These are phyloP conservation scores for Leonotis leonurus DNA, from an alignment of 257 asterid species.

Conservation along the genomic window DNA sequence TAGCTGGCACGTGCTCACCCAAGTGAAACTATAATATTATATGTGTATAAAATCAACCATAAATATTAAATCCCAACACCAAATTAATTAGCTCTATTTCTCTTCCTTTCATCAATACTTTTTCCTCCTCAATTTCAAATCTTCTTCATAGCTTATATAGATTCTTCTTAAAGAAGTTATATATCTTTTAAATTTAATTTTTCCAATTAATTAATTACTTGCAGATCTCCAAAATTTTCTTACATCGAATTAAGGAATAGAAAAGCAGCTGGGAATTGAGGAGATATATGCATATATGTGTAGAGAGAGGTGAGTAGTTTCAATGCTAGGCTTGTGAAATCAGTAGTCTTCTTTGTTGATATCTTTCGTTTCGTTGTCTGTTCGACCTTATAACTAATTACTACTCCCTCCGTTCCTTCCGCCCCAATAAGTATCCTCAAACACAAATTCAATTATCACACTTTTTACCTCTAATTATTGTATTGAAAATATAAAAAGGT, in stretches of 20 bases:
- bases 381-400: constrained; percentile 52
- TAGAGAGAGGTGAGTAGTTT: constrained; percentile 41
- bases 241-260: not conserved
- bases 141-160: too few species aligned
- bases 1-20: constrained; percentile 18
- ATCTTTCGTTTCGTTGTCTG: constrained; percentile 70
- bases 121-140: not conserved
- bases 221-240: not conserved
- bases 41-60: too few species aligned
- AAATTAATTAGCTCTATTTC: too few species aligned
- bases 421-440: too few species aligned
- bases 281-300: not conserved
- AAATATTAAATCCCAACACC: too few species aligned
- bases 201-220: not conserved
- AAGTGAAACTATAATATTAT: too few species aligned
- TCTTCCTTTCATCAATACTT: not conserved
- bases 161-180: not conserved
- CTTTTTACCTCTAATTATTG: too few species aligned
- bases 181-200: not conserved
- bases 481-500: too few species aligned
- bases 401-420: too few species aligned
- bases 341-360: constrained; percentile 45
- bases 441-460: too few species aligned
- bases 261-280: not conserved
- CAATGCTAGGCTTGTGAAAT: constrained; percentile 51